Evolutionary conservation across 2,329 filamentous ascomycete genomes (phyloP), one percentile per base, ranked within the genome.

Genomic region (Calonectria honghensis): DNA sequence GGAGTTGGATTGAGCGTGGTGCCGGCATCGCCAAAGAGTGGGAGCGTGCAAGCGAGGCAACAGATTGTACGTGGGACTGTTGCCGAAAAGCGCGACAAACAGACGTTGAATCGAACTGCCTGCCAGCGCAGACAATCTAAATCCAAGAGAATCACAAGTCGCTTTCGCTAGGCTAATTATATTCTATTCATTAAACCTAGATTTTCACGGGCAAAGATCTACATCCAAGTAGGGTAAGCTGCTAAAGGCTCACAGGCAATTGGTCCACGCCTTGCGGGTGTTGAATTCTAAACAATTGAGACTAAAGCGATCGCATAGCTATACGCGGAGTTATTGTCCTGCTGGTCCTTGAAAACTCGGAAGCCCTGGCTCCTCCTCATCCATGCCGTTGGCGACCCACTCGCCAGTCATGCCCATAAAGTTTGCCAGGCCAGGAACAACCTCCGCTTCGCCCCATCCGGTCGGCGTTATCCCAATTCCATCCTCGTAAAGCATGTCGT

Each of bases 341-440:
- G n/a, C 24, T 13, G 18, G 27, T 29, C 16, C 35, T 5, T 61
- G 20, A 18, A 63, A 63, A 41, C 3, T 63, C 3, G 57, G 4
- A 39, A 52, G 20, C 20, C 48, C 64, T 10, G 64, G 18, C 6
- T 67, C 64, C n/a, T 68, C 65, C n/a, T 68, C 65, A 39, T 39
- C 50, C 10, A 66, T 50, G 4, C 61, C 51, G 37, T 71, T 20
- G 0, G 69, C 61, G 11, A 71, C 41, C 69, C 69, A 71, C 24
- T 66, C 61, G 2, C 61, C 48, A 35, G 48, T 9, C 59, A 71
- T 57, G 7, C 68, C 68, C 68, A 71, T 71, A 57, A 71, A 71
- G n/a, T 66, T 71, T 9, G 68, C 68, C 9, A 71, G 37, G 9
- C 59, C 68, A n/a, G 68, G 68, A 31, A 71, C 48, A 11, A 71